Evolutionary conservation across 306 rosid species (phyloP).

Genomic region (Abrus precatorius): DNA sequence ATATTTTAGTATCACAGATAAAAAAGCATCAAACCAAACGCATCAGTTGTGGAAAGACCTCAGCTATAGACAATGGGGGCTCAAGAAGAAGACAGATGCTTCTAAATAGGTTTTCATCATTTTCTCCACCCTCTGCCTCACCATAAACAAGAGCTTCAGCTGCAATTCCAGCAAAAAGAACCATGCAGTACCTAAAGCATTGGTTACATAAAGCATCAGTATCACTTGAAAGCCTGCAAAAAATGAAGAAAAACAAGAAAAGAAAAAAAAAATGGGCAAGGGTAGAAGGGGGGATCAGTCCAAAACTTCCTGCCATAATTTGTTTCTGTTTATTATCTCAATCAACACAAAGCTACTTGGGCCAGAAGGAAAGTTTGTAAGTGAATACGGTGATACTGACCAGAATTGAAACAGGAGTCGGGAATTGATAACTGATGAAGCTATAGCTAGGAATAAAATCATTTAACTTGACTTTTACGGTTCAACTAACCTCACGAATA

Average conservation of each 20-base stretch:
- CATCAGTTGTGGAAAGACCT: constrained; percentile 63
- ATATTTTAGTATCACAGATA: constrained; percentile 2
- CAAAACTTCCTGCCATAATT: constrained; percentile 5
- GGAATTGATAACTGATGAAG: constrained; percentile 13
- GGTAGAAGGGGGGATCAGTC: not conserved
- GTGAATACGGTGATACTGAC: constrained; percentile 3
- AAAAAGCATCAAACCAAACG: constrained; percentile 35
- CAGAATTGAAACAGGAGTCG: not conserved
- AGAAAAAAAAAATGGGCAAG: not conserved
- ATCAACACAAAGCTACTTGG: constrained; percentile 7
- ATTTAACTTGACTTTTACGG: constrained; percentile 11
- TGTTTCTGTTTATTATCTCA: not conserved
- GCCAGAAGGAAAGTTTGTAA: constrained; percentile 9
- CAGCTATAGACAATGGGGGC: constrained; percentile 82
- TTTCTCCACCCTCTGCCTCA: constrained; percentile 99
- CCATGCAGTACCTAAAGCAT: constrained; percentile 89
- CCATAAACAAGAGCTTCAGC: constrained; percentile 97
- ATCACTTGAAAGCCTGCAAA: constrained; percentile 28
- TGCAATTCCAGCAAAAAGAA: constrained; percentile 96
- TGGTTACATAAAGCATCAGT: constrained; percentile 40
- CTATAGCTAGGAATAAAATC: not conserved
- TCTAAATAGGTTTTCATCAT: constrained; percentile 93
- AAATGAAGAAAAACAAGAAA: not conserved
- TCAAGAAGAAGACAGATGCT: constrained; percentile 77
- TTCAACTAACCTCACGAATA: constrained; percentile 10